These are phyloP conservation scores for Strigomonas culicis DNA, from an alignment of 208 protist species.

Conservation along the genomic window DNA sequence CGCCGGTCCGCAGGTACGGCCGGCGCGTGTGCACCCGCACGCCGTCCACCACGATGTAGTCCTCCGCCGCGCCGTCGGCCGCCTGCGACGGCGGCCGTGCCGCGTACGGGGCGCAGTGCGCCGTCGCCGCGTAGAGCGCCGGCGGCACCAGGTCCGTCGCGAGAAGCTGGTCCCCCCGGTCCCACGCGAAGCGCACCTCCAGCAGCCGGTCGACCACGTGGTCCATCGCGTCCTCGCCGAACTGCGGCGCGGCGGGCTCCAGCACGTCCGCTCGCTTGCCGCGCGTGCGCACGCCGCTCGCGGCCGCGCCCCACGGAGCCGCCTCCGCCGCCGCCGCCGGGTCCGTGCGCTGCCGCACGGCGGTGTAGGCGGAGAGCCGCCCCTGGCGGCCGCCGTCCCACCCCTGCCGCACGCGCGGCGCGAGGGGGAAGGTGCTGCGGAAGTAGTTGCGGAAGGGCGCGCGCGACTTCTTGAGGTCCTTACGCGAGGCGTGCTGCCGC, in stretches of 20 bases:
- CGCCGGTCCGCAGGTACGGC: conserved; percentile 7
- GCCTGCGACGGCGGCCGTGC: not conserved
- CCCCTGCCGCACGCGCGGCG: conserved; percentile 22
- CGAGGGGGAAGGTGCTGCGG: conserved; percentile 50
- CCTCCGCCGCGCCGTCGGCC: conserved; percentile 4
- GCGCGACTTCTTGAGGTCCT: conserved; percentile 64
- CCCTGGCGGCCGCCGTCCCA: conserved; percentile 17
- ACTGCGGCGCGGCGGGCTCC: conserved; percentile 37
- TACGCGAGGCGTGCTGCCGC: conserved; percentile 62
- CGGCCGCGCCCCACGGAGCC: conserved; percentile 41
- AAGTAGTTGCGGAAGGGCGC: conserved; percentile 82
- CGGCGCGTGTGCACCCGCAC: conserved; percentile 10
- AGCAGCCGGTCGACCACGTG: conserved; percentile 47
- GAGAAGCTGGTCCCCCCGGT: conserved; percentile 70
- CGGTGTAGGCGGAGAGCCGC: conserved; percentile 36
- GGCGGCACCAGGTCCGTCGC: conserved; percentile 54
- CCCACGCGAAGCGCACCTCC: conserved; percentile 80
- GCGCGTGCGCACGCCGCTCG: conserved; percentile 24
- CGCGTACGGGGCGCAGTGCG: conserved; percentile 63
- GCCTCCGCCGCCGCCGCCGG: conserved; percentile 39
- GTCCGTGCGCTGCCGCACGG: conserved; percentile 62
- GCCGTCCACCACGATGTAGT: conserved; percentile 17
- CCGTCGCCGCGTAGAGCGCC: conserved; percentile 35
- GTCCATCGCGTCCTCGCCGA: conserved; percentile 72
- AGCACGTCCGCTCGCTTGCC: conserved; percentile 67